Conservation (phyloP, 106 monocot genomes). For the Allium sativum region DNA sequence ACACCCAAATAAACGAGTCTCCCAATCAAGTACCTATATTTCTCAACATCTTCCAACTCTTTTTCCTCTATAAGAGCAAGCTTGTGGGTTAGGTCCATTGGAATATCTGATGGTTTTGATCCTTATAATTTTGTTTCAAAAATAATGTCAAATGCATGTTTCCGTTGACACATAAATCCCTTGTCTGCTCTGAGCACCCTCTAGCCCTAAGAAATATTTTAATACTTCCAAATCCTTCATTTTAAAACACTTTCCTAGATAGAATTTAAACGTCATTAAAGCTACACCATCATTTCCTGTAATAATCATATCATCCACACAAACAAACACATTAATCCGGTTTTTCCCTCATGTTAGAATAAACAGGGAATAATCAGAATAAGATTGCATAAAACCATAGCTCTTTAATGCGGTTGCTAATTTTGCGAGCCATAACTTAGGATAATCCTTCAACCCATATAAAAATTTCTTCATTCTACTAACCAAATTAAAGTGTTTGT, state of each 20-base stretch:
- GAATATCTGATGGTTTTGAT: not conserved
- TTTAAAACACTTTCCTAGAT: not conserved
- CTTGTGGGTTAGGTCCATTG: not conserved
- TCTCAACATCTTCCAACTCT: not conserved
- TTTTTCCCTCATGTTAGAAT: not conserved
- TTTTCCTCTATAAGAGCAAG: not conserved
- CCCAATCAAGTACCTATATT: not conserved
- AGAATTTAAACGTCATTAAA: not conserved
- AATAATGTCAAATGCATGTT: constrained; percentile 4
- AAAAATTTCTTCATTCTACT: not conserved
- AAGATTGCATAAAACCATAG: not conserved
- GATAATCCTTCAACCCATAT: not conserved
- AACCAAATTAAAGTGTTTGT: too few species aligned
- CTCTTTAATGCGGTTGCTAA: not conserved
- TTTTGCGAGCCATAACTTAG: not conserved
- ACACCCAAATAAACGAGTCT: not conserved
- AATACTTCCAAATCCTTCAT: constrained; percentile 1
- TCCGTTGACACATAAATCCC: not conserved
- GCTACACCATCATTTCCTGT: not conserved
- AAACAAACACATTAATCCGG: not conserved
- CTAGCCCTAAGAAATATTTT: constrained; percentile 6
- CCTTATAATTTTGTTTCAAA: not conserved
- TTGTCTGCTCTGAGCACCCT: not conserved
- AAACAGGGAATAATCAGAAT: not conserved
- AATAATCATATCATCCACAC: not conserved